Evolutionary conservation across 2,329 filamentous ascomycete species (phyloP).

Genomic region (Fusarium sp.): DNA sequence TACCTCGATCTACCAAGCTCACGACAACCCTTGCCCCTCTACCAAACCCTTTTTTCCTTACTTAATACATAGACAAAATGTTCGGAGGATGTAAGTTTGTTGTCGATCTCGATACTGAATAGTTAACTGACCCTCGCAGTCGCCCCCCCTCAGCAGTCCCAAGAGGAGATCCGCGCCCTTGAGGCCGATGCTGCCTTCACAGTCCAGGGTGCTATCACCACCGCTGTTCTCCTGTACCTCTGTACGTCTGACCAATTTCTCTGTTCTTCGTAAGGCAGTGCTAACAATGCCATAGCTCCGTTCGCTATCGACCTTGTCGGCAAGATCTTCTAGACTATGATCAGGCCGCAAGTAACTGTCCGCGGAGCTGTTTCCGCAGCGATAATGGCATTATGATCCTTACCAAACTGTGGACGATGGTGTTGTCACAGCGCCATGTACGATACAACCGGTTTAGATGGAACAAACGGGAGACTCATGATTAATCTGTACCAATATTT

Average conservation of each 20-base stretch:
- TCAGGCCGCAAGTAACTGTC: neutral
- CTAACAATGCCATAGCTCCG: conserved; percentile 57
- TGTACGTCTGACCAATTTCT: conserved; percentile 64
- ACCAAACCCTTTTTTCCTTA: conserved; percentile 1
- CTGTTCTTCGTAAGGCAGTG: neutral
- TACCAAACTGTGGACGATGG: conserved; percentile 22
- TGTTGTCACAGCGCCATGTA: conserved; percentile 34
- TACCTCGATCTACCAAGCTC: conserved; percentile 24
- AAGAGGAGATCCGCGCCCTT: conserved; percentile 75
- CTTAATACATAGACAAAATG: conserved; percentile 57
- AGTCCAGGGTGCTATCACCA: conserved; percentile 73
- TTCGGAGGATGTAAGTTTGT: conserved; percentile 70
- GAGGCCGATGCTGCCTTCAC: conserved; percentile 75
- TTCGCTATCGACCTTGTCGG: conserved; percentile 67
- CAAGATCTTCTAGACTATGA: conserved; percentile 54
- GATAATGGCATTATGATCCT: conserved; percentile 14
- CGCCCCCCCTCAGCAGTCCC: conserved; percentile 74
- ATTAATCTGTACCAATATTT: conserved; percentile 43
- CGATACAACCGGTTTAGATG: conserved; percentile 39
- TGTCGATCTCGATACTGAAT: neutral
- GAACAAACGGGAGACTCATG: conserved; percentile 38
- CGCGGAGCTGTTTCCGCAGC: conserved; percentile 3
- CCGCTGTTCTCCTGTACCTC: conserved; percentile 77
- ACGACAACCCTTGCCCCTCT: conserved; percentile 15
- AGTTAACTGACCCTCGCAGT: conserved; percentile 56